Evolutionary conservation across 805 yeast species (phyloP).

Genomic region (Lipomyces spencermartinsiae): DNA sequence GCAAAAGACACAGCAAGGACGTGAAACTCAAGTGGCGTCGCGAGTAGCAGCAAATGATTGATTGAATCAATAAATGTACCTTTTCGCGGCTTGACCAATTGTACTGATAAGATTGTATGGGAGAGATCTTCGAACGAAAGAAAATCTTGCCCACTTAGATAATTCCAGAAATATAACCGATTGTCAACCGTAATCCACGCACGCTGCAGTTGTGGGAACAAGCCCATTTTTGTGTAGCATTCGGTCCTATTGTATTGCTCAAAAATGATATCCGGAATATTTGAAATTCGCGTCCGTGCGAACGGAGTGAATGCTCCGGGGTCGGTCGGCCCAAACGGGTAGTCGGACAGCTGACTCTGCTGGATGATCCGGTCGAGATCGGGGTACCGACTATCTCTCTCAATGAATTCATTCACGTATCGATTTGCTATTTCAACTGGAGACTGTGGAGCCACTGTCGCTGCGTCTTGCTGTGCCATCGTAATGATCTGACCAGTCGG

Average conservation of each 20-base stretch:
- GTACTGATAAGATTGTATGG: slow-evolving; percentile 77
- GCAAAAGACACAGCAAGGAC: slow-evolving; percentile 72
- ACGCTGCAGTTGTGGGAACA: slow-evolving; percentile 77
- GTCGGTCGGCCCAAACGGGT: slow-evolving; percentile 38
- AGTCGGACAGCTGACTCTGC: slow-evolving; percentile 44
- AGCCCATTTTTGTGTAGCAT: slow-evolving; percentile 76
- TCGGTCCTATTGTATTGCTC: slow-evolving; percentile 72
- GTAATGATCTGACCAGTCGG: slow-evolving; percentile 5
- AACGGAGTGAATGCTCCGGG: slow-evolving; percentile 60
- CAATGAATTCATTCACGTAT: slow-evolving; percentile 42
- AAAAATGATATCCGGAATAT: slow-evolving; percentile 80
- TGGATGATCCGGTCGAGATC: slow-evolving; percentile 46
- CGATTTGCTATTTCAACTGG: slow-evolving; percentile 27
- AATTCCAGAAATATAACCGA: slow-evolving; percentile 85
- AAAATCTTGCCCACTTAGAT: slow-evolving; percentile 65
- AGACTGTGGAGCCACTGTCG: slow-evolving; percentile 11
- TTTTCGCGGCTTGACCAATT: slow-evolving; percentile 79
- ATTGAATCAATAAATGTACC: slow-evolving; percentile 82
- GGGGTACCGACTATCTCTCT: slow-evolving; percentile 45
- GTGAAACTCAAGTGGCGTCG: slow-evolving; percentile 81
- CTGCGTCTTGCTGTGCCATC: neutral
- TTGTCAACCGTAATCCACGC: slow-evolving; percentile 88
- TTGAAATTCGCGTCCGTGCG: slow-evolving; percentile 68
- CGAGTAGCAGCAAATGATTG: slow-evolving; percentile 70
- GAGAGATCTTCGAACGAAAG: slow-evolving; percentile 82